Base-by-base conservation (phyloP, 371 early-diverging fungal genomes). In the Mortierella sp. region DNA sequence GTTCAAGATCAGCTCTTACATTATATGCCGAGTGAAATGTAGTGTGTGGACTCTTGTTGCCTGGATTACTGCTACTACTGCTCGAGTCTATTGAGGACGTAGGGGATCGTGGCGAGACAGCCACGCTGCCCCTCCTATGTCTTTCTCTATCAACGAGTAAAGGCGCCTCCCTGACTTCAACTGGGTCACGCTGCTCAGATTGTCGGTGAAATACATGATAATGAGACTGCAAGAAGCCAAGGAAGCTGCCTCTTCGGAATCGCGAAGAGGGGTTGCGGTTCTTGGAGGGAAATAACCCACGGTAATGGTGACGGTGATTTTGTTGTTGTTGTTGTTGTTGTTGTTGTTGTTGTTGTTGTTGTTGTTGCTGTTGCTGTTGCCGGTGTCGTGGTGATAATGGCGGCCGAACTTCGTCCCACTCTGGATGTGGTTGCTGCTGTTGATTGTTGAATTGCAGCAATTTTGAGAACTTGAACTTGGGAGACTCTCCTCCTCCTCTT, bases 181-280 rank as follows among this genome's bases (percentile, higher is more conserved):
- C 22, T 55, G 16, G 18, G 2, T 40, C 39, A 10, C 63, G 47
- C 5, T 69, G 63, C 2, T 40, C 58, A 4, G 63, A 51, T 5
- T 65, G 76, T 14, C 66, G 72, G 51, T 81, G 83, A 20, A 81
- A 70, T 20, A 62, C 70, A 72, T 75, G 76, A 22, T 81, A 81
- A n/a, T 81, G 77, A 9, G 83, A 76, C 32, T 81, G 76, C 26
- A 81, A 59, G 49, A 76, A 81, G 2, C 73, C 70, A 63, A 81
- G 62, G 40, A 80, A 75, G 11, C 65, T 72, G 12, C 83, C 68
- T 58, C 75, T 68, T 28, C 75, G 67, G n/a, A 72, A 68, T n/a
- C 78, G 65, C 22, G 68, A 24, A 2, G 54, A 49, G 10, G 64
- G 57, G 39, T 24, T 68, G 18, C 55, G 37, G 58, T 66, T 43